Base-by-base conservation (phyloP, 2,329 filamentous ascomycete genomes). In the Calonectria hongkongensis region DNA sequence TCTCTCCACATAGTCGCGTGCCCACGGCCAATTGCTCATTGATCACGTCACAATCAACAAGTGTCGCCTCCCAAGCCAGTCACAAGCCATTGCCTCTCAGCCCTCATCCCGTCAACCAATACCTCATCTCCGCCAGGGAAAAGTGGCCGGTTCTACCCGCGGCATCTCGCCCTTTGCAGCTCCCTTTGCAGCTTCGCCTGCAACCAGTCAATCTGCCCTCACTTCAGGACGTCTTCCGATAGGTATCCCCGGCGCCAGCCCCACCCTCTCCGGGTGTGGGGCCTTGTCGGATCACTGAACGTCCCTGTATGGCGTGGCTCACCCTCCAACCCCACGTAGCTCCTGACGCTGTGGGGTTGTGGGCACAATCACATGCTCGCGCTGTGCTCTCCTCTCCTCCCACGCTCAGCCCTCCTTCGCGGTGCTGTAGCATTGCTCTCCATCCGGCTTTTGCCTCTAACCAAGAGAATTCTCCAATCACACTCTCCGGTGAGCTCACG, bases 201-300 rank as follows among this genome's bases (percentile, higher is more conserved):
- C 67, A 79, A 58, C 72, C 72, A 75, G 77, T 68, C 64, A 66
- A 68, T 74, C 75, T 72, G 76, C 78, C 78, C 74, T 79, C 41
- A 60, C 68, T 74, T 25, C 51, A 79, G 70, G 78, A 74, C 78
- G 70, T 65, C 72, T 75, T 78, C 78, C 78, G 78, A 79, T 79
- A 79, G 78, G 75, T 63, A 79, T 71, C 54, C 71, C 73, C 73
- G 74, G 50, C 71, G 48, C 41, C 69, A 51, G 33, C 75, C 48
- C 77, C 77, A 77, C 77, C 66, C 54, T 68, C 78, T 73, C 72
- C 48, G 70, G 27, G 2, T 45, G 78, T 76, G 78, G 78, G 73
- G 73, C 56, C 75, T 73, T n/a, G 16, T 58, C 56, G 51, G 43
- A 60, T 54, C 54, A 63, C 56, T 64, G 9, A 13, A 30, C 45